Evolutionary conservation across 495 filamentous ascomycete species (phyloP).

Genomic region (Penicilliopsis zonata): DNA sequence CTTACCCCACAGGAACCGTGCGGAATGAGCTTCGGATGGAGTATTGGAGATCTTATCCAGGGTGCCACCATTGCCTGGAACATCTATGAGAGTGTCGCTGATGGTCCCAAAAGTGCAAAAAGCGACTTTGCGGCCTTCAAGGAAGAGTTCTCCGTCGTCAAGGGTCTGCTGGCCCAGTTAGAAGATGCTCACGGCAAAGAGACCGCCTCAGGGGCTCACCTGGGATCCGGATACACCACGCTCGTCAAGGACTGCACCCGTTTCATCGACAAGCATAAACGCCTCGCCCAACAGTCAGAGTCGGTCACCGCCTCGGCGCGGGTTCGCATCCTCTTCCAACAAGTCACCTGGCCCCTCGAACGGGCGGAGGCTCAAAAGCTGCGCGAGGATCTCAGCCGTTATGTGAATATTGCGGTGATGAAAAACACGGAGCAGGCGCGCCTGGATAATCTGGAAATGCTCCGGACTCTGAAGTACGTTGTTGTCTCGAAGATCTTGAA

Average conservation of each 20-base stretch:
- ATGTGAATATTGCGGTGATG: neutral
- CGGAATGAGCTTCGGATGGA: neutral
- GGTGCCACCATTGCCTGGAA: neutral
- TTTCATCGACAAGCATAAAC: constrained; percentile 1
- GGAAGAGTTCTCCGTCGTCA: neutral
- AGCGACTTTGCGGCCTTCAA: neutral
- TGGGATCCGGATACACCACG: neutral
- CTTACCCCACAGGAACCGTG: too few species aligned
- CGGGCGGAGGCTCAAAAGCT: neutral
- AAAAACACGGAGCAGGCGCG: neutral
- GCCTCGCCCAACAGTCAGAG: neutral
- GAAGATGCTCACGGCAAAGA: neutral
- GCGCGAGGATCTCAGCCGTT: neutral
- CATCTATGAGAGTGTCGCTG: neutral
- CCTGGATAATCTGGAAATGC: neutral
- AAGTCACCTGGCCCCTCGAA: neutral
- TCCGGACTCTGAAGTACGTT: neutral
- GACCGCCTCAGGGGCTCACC: neutral
- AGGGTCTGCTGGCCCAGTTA: neutral
- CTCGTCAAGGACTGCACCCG: neutral
- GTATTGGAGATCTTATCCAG: neutral
- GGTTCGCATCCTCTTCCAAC: neutral
- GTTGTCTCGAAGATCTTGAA: neutral
- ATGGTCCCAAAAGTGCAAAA: constrained; percentile 1
- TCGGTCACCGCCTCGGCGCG: neutral